phyloP scores from a whole-genome alignment of 441 rosid genomes.

The Populus trichocarpa region DNA sequence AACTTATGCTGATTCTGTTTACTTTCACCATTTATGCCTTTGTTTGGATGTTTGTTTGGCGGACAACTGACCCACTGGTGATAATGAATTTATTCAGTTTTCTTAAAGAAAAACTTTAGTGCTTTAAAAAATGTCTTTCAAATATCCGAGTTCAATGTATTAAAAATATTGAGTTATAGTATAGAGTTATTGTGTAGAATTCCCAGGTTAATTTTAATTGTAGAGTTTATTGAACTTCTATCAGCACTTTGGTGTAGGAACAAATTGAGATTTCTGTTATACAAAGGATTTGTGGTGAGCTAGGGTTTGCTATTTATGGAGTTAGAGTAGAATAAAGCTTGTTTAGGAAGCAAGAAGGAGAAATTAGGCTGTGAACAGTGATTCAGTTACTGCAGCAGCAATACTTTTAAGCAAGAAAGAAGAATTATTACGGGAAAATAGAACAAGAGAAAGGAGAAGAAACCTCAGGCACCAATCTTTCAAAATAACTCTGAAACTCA shows the following conservation, averaged over 20 bases:
- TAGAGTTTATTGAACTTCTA: neutral
- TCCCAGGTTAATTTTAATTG: neutral
- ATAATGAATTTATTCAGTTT: neutral
- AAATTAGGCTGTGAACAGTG: neutral
- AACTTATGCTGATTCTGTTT: conserved; percentile 10
- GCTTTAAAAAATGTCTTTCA: neutral
- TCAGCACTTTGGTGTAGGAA: neutral
- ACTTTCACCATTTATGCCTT: neutral
- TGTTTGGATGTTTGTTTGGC: no score
- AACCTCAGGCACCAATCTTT: no score
- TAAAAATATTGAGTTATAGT: neutral
- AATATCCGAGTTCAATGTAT: neutral
- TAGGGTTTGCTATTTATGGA: neutral
- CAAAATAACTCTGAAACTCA: no score
- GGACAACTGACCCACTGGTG: neutral
- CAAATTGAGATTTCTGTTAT: neutral
- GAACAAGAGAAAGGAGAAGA: neutral
- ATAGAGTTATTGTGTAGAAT: neutral
- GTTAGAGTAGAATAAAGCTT: neutral
- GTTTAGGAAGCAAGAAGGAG: neutral
- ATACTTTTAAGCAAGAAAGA: neutral
- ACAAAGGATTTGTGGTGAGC: neutral
- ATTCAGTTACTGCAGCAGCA: neutral
- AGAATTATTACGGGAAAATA: neutral
- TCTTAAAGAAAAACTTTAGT: neutral